Evolutionary conservation across 768 basidiomycete genomes (phyloP), one percentile per base, ranked within the genome.

Genomic region (Rhodotorula kratochvilovae): DNA sequence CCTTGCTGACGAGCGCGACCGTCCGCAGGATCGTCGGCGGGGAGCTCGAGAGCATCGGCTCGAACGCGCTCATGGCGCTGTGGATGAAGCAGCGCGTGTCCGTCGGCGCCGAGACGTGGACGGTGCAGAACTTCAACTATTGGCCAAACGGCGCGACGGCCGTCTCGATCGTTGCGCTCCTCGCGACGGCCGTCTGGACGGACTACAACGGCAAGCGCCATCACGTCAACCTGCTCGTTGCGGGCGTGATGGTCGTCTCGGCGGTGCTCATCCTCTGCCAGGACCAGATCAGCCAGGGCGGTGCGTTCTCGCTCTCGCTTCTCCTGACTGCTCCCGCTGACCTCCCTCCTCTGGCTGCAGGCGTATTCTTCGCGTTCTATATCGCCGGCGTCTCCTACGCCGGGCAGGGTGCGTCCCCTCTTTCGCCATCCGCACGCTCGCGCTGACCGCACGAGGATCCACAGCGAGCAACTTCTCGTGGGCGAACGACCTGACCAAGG

Each of bases 281-380:
- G 88, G 8, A 85, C 81, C 0, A 85, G 83, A 2, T 84, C 36
- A 12, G 31, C 19, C 33, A 2, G 13, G 63, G 54, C 5, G 63
- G 63, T 57, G 33, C 29, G 55, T 19, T 45, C 7, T n/a, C 7
- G 17, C 25, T 35, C 16, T 23, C 23, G 5, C 31, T 31, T n/a
- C 12, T 15, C 29, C 43, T 21, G n/a, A n/a, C n/a, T n/a, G n/a
- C 55, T 57, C 23, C 31, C 23, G 33, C 23, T 35, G 27, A 15
- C 12, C 16, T 21, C 29, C n/a, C 43, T n/a, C 25, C 6, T 27
- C 33, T n/a, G 21, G 19, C n/a, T 25, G 35, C 58, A 54, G 69
- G 87, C n/a, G 88, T 87, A 72, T 89, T 88, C 79, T 89, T 90
- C 73, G 90, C 88, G 8, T 90, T 88, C 77, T 89, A 87, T 85